Percentiles rank a stretch among this genome's conserved stretches.
phyloP scores from a whole-genome alignment of 805 yeast genomes.

The Candida vartiovaarae region DNA sequence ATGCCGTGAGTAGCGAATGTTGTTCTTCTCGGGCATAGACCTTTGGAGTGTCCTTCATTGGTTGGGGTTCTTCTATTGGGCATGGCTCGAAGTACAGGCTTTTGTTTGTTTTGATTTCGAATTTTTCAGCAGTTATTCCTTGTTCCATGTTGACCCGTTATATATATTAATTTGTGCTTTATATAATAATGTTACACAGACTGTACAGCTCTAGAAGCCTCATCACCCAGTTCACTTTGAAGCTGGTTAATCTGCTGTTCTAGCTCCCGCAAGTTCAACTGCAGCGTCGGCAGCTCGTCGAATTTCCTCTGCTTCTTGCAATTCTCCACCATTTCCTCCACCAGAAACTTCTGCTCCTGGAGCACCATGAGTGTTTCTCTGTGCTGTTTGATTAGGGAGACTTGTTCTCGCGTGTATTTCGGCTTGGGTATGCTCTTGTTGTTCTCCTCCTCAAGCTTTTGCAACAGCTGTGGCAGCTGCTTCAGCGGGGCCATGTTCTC shows the following conservation, averaged over 20 bases:
- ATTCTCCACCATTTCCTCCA: conserved; percentile 54
- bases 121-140: too few relatives aligned
- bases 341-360: conserved; percentile 74
- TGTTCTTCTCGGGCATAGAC: conserved; percentile 14
- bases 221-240: conserved; percentile 50
- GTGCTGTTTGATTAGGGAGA: conserved; percentile 49
- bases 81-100: not conserved
- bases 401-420: conserved; percentile 29
- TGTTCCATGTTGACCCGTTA: too few relatives aligned
- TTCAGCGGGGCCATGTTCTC: conserved; percentile 59
- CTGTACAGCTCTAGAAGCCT: conserved; percentile 24
- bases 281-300: conserved; percentile 64
- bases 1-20: conserved; percentile 9
- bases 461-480: conserved; percentile 42
- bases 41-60: not conserved
- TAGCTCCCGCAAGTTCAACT: conserved; percentile 37
- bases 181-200: too few relatives aligned
- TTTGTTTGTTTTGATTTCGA: not conserved
- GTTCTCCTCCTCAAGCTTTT: conserved; percentile 16
- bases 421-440: conserved; percentile 13
- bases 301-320: conserved; percentile 63
- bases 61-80: not conserved
- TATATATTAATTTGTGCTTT: too few relatives aligned
- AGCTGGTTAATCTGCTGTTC: not conserved
- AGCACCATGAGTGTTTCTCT: conserved; percentile 80